These are phyloP conservation scores for Graphiopsis chlorocephala DNA, from an alignment of 2,329 filamentous ascomycete genomes.

Conservation along the genomic window DNA sequence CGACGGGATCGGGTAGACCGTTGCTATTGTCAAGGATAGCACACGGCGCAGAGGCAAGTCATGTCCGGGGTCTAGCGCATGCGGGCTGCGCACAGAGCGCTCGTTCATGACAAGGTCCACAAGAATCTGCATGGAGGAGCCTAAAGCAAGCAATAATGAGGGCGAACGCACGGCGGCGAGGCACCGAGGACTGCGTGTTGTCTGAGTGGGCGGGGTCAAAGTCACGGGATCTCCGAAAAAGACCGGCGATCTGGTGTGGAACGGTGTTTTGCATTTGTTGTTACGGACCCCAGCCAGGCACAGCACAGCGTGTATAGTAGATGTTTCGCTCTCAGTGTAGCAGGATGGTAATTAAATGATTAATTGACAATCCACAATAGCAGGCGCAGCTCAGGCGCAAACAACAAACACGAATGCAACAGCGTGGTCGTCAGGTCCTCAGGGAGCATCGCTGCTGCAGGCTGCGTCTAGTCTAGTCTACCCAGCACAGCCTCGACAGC, in stretches of 20 bases:
- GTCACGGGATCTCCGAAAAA: background rate
- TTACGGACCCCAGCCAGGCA: background rate
- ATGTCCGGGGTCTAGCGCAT: constrained; percentile 13
- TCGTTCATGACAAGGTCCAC: constrained; percentile 14
- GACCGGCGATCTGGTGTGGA: background rate
- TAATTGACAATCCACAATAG: background rate
- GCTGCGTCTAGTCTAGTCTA: background rate
- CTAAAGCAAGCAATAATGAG: background rate
- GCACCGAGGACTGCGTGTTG: background rate
- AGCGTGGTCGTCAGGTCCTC: constrained; percentile 4
- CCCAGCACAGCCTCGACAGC: background rate
- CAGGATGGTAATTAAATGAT: background rate
- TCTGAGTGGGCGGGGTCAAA: background rate
- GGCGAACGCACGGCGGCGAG: background rate
- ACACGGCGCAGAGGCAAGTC: constrained; percentile 10
- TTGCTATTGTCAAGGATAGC: constrained; percentile 10
- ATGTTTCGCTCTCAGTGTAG: background rate
- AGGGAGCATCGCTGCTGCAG: constrained; percentile 8
- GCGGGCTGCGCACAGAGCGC: constrained; percentile 11
- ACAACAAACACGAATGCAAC: background rate
- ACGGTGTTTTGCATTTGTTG: background rate
- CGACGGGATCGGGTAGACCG: constrained; percentile 1
- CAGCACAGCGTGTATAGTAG: too few relatives aligned
- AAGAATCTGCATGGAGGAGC: constrained; percentile 1
- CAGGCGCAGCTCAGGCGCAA: background rate